Evolutionary conservation across 2,329 filamentous ascomycete species (phyloP).

Genomic region (Meredithiella fracta): DNA sequence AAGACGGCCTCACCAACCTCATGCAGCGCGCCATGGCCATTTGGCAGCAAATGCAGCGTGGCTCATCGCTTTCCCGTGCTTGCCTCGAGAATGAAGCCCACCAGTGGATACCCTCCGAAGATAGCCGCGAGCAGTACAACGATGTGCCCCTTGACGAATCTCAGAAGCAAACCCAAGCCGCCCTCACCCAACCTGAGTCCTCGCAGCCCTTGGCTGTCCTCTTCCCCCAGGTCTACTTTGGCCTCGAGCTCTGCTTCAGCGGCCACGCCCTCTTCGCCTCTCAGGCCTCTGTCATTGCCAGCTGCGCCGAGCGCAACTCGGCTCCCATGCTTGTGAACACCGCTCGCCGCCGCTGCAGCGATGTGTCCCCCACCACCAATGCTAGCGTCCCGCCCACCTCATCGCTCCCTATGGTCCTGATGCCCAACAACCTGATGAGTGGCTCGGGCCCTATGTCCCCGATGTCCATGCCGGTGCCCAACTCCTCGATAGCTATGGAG

Average conservation of each 20-base stretch:
- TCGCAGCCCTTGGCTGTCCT: constrained; percentile 11
- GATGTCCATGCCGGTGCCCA: not conserved
- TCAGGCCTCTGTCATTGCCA: constrained; percentile 11
- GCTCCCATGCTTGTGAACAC: constrained; percentile 2
- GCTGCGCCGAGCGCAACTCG: constrained; percentile 11
- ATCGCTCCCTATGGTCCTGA: not conserved
- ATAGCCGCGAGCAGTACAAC: constrained; percentile 12
- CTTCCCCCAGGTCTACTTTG: constrained; percentile 13
- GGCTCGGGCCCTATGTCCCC: not conserved
- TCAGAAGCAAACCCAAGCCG: constrained; percentile 4
- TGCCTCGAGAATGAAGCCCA: constrained; percentile 8
- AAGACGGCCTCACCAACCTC: constrained; percentile 9
- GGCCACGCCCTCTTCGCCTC: constrained; percentile 13
- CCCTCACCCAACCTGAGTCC: constrained; percentile 7
- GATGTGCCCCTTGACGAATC: constrained; percentile 8
- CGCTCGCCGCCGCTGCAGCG: constrained; percentile 9
- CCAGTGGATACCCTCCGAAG: constrained; percentile 11
- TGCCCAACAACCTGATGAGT: constrained; percentile 2
- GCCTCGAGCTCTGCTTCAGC: constrained; percentile 13
- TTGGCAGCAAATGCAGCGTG: constrained; percentile 14
- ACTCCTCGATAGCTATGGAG: constrained; percentile 4
- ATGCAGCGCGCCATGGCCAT: constrained; percentile 13
- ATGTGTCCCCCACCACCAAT: not conserved
- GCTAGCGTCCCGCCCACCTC: not conserved
- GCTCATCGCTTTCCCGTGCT: constrained; percentile 12